Percentiles rank a stretch among this genome's conserved stretches.
phyloP scores from a whole-genome alignment of 75 land plant genomes.

The Sequoiadendron giganteum region DNA sequence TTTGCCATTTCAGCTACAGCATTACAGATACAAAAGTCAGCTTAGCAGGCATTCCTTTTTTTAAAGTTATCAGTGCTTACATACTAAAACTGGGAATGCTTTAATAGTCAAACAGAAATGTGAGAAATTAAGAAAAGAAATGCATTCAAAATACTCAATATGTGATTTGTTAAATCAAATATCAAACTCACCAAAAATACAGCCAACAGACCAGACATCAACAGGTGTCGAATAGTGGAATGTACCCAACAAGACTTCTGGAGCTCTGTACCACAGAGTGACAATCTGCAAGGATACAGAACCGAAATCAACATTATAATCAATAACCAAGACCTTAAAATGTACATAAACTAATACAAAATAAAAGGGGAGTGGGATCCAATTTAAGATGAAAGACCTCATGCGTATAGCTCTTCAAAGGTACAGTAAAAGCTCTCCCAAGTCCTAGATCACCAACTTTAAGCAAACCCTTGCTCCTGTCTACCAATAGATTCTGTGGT shows the following conservation, averaged over 20 bases:
- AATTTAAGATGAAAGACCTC: slow-evolving; percentile 38
- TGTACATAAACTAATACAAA: not conserved
- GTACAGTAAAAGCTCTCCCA: slow-evolving; percentile 89
- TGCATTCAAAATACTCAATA: not conserved
- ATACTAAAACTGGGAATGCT: not conserved
- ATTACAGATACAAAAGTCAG: not conserved
- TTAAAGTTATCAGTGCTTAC: not conserved
- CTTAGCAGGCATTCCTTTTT: not conserved
- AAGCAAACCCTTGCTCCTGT: slow-evolving; percentile 82
- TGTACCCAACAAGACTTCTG: slow-evolving; percentile 73
- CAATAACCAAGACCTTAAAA: not conserved
- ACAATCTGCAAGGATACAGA: slow-evolving; percentile 54
- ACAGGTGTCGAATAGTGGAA: slow-evolving; percentile 81
- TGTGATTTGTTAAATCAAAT: not conserved
- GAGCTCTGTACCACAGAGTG: slow-evolving; percentile 86
- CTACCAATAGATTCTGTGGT: slow-evolving; percentile 81
- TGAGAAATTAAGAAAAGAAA: not conserved
- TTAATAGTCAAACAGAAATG: not conserved
- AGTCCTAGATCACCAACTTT: slow-evolving; percentile 98
- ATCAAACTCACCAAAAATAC: slow-evolving; percentile 67
- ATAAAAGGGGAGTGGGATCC: not conserved
- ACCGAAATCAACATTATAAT: not conserved
- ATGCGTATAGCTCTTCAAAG: slow-evolving; percentile 93
- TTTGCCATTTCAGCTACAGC: slow-evolving; percentile 56
- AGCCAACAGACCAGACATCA: slow-evolving; percentile 94